phyloP scores from a whole-genome alignment of 2,329 filamentous ascomycete genomes.

The Botrytis tulipae region DNA sequence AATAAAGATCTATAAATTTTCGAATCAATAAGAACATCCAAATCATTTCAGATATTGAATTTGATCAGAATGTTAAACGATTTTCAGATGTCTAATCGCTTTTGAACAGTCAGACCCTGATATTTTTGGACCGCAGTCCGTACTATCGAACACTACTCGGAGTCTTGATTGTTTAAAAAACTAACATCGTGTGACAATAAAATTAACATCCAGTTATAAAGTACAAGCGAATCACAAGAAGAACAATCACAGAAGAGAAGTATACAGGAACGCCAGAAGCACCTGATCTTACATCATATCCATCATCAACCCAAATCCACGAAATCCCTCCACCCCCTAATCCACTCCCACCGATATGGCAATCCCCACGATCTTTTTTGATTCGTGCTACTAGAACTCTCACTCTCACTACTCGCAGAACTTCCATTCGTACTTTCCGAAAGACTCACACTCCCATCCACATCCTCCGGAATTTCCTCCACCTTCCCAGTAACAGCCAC shows the following conservation, averaged over 20 bases:
- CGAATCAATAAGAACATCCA: too few species aligned
- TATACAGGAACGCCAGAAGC: not conserved
- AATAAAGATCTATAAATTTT: too few species aligned
- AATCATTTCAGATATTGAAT: too few species aligned
- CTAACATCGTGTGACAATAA: not conserved
- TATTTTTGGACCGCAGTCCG: too few species aligned
- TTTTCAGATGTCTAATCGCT: too few species aligned
- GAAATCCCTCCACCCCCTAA: not conserved
- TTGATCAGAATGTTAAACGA: too few species aligned
- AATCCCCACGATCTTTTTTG: not conserved
- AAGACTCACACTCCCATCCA: not conserved
- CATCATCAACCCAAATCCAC: constrained; percentile 1
- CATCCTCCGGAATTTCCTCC: not conserved
- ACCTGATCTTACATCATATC: not conserved
- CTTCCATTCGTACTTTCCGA: not conserved
- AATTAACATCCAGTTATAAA: not conserved
- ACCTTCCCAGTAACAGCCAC: not conserved
- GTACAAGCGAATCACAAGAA: not conserved
- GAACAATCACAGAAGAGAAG: not conserved
- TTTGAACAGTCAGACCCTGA: too few species aligned
- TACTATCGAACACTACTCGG: too few species aligned
- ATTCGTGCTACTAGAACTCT: not conserved
- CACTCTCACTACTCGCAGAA: not conserved
- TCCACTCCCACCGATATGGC: not conserved
- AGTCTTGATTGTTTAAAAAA: not conserved